phyloP scores from a whole-genome alignment of 23 red algal species.

The Gracilaria caudata region DNA sequence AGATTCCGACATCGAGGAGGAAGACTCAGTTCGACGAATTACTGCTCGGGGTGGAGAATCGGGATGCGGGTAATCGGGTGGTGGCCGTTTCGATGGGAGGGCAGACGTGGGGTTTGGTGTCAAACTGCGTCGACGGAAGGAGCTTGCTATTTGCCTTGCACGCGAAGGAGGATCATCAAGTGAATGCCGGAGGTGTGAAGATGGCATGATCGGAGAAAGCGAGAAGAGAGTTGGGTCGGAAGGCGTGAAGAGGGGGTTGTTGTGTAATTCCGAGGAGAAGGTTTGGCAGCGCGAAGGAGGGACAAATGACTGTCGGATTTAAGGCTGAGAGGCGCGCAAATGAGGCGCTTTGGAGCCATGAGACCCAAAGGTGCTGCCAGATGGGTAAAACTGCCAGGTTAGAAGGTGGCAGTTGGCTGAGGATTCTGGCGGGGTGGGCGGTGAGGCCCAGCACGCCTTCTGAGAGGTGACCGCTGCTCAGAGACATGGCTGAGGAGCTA shows the following conservation, averaged over 20 bases:
- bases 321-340: constrained; percentile 33
- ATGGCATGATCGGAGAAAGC: constrained; percentile 24
- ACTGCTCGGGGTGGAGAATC: constrained; percentile 19
- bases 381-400: not conserved
- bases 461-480: constrained; percentile 1
- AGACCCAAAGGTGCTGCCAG: not conserved
- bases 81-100: constrained; percentile 24
- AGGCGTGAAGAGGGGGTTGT: not conserved
- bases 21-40: constrained; percentile 21
- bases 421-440: not conserved
- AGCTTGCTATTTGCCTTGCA: constrained; percentile 45
- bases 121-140: constrained; percentile 10
- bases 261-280: constrained; percentile 24
- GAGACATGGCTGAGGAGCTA: constrained; percentile 29
- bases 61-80: constrained; percentile 6
- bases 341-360: not conserved
- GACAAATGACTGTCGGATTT: constrained; percentile 20
- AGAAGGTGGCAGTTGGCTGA: constrained; percentile 13
- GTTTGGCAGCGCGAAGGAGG: not conserved
- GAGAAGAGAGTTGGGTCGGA: not conserved
- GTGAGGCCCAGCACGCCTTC: constrained; percentile 17
- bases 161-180: constrained; percentile 36
- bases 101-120: not conserved
- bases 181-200: constrained; percentile 9
- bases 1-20: constrained; percentile 34